Evolutionary conservation across 768 basidiomycete species (phyloP), one percentile per base, ranked within the genome.

Genomic region (Boletus fagicola): DNA sequence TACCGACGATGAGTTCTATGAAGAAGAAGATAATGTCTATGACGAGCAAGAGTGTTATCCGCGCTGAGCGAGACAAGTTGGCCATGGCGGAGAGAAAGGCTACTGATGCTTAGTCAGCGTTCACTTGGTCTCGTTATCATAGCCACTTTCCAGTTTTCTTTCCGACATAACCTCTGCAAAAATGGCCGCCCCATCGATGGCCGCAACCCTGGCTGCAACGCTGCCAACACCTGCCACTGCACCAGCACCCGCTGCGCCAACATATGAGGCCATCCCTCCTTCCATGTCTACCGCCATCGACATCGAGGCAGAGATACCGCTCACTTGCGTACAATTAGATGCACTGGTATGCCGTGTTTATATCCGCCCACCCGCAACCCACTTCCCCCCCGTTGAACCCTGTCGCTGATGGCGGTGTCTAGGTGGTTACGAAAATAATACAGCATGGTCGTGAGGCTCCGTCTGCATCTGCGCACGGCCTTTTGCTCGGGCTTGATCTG

Each of bases 281-380:
- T 90, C 92, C 60, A 92, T 96, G 90, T 84, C 93, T 45, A 94
- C 91, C 71, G 87, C 87, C 51, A 87, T 98, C 70, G 95, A 98
- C 75, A 89, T 94, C 62, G 94, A 97, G 76, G 94, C 87, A 44
- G 87, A 91, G 63, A 92, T 94, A 65, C 83, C 90, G 12, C 75
- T 96, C 53, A 85, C 81, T 45, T 77, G 73, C 56, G 90, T 97
- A 15, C 90, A 94, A 73, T 74, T 98, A 8, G 93, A 94, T 74
- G 92, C 87, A 39, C 75, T 96, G 80, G 94, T 94, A 71, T 71
- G 89, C 65, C 33, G 43, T 39, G 51, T 58, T 54, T 31, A 60
- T 53, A 24, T 62, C 56, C 51, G 42, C 40, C 38, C 11, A 24
- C 48, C 38, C 16, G 53, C 35, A 53, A 62, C 40, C 66, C 49